Conservation (phyloP, 116 monocot species). For the Zostera marina region DNA sequence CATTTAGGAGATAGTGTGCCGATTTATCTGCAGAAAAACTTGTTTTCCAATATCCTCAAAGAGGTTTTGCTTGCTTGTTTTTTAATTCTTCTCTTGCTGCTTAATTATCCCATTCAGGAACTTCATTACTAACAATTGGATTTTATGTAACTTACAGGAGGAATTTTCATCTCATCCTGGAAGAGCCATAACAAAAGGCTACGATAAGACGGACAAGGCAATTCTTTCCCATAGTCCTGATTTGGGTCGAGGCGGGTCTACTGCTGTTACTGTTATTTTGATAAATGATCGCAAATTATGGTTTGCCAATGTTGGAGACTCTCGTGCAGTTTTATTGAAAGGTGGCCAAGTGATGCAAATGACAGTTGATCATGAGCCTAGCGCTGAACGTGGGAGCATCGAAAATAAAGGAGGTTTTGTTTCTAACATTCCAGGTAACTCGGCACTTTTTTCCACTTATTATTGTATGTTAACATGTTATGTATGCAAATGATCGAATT, state of each 20-base stretch:
- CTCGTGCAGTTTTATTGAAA: constrained; percentile 61
- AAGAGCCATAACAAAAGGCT: constrained; percentile 63
- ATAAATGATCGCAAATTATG: constrained; percentile 49
- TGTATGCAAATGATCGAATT: no score
- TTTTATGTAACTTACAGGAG: constrained; percentile 26
- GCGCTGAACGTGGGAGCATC: constrained; percentile 50
- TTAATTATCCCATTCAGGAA: background rate
- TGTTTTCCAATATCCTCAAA: constrained; percentile 72
- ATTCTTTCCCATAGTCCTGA: constrained; percentile 73
- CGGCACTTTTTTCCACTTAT: background rate
- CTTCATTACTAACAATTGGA: background rate
- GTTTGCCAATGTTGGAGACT: constrained; percentile 88
- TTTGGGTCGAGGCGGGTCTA: constrained; percentile 80
- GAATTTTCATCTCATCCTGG: constrained; percentile 66
- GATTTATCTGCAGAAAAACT: constrained; percentile 67
- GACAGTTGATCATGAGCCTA: constrained; percentile 82
- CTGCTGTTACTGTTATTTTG: constrained; percentile 87
- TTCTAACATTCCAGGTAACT: constrained; percentile 73
- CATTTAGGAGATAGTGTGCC: constrained; percentile 82
- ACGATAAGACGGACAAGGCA: constrained; percentile 81
- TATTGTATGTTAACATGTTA: background rate
- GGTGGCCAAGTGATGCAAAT: constrained; percentile 42
- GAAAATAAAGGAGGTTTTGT: constrained; percentile 89
- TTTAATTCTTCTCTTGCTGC: background rate
- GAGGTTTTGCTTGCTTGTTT: constrained; percentile 38